phyloP scores from a whole-genome alignment of 768 basidiomycete genomes.

The Hemileccinum impolitum region DNA sequence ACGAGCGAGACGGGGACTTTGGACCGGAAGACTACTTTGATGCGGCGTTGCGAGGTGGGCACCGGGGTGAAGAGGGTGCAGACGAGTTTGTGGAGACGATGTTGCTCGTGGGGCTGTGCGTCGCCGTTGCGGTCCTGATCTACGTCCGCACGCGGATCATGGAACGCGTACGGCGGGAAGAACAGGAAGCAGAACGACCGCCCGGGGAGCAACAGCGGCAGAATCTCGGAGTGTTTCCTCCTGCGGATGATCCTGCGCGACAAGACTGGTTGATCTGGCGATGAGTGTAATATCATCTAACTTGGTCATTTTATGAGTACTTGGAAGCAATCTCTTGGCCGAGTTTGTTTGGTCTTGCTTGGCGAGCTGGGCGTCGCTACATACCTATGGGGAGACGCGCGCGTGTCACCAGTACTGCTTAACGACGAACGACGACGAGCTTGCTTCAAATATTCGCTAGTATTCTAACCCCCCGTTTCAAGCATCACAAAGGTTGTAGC shows the following conservation, averaged over 20 bases:
- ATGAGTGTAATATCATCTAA: constrained; percentile 4
- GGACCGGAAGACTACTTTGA: constrained; percentile 85
- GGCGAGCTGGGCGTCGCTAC: constrained; percentile 8
- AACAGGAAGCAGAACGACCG: constrained; percentile 42
- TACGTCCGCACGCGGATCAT: constrained; percentile 79
- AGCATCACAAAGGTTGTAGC: neutral
- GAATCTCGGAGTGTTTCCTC: constrained; percentile 53
- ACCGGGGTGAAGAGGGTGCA: constrained; percentile 57
- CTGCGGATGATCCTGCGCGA: constrained; percentile 59
- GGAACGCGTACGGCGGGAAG: constrained; percentile 59
- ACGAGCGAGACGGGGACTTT: constrained; percentile 69
- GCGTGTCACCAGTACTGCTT: neutral
- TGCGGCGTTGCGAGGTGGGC: constrained; percentile 54
- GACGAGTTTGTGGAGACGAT: constrained; percentile 82
- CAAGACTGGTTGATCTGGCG: constrained; percentile 63
- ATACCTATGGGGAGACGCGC: too few species aligned
- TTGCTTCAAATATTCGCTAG: neutral
- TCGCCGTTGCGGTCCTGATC: constrained; percentile 68
- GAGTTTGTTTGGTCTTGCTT: constrained; percentile 27
- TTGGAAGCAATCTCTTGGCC: neutral
- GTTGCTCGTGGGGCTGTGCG: constrained; percentile 68
- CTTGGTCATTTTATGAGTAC: neutral
- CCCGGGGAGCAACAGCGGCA: constrained; percentile 31
- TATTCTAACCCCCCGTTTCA: neutral
- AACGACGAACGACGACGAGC: constrained; percentile 12